Conservation (phyloP, 1,284 basidiomycete species). For the Pterulicium gracile region DNA sequence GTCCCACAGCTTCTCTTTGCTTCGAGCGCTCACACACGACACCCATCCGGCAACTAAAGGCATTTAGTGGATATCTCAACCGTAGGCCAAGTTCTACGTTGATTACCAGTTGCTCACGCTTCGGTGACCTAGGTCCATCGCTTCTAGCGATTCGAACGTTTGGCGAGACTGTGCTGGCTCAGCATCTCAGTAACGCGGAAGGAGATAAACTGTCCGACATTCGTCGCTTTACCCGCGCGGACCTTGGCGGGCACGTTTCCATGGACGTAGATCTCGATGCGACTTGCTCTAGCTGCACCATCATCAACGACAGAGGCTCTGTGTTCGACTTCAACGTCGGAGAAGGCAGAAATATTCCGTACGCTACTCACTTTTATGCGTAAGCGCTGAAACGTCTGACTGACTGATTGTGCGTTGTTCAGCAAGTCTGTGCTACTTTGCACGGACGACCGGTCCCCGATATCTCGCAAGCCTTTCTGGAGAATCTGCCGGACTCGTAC, state of each 20-base stretch:
- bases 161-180: slow-evolving; percentile 21
- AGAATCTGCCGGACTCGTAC: slow-evolving; percentile 15
- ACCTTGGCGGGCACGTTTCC: slow-evolving; percentile 27
- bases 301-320: slow-evolving; percentile 35
- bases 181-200: slow-evolving; percentile 12
- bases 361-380: too few species aligned
- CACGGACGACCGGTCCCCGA: background rate
- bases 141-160: slow-evolving; percentile 29
- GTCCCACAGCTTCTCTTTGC: background rate
- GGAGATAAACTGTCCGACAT: slow-evolving; percentile 17
- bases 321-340: slow-evolving; percentile 27
- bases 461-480: slow-evolving; percentile 21
- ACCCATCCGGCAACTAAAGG: background rate
- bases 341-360: slow-evolving; percentile 20
- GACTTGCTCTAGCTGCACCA: slow-evolving; percentile 19
- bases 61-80: background rate
- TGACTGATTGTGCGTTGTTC: too few species aligned
- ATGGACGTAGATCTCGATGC: slow-evolving; percentile 32
- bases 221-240: slow-evolving; percentile 25
- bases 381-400: too few species aligned
- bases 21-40: background rate
- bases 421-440: too few species aligned
- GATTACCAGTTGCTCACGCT: background rate
- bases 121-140: too few species aligned
- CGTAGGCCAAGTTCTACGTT: background rate